Percentiles rank a stretch among this genome's conserved stretches.
Evolutionary conservation across 2,329 filamentous ascomycete genomes (phyloP).

Genomic region (Trichoderma afroharzianum): DNA sequence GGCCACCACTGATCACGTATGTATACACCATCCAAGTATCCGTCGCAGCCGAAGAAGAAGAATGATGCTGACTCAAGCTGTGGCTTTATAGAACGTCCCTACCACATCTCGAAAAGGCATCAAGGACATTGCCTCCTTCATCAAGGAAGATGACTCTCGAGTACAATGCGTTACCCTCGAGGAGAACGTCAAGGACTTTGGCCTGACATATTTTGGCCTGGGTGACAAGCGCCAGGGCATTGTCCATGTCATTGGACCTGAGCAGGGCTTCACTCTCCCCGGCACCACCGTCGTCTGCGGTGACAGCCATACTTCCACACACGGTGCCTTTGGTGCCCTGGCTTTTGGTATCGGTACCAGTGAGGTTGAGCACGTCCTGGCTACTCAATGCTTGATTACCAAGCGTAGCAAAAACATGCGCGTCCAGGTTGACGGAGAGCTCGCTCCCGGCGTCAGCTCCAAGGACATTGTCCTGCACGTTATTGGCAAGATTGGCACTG

Average conservation of each 20-base stretch:
- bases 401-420: conserved; percentile 98
- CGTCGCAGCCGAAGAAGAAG: neutral
- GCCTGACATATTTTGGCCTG: conserved; percentile 94
- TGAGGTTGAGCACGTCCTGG: conserved; percentile 97
- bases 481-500: conserved; percentile 91
- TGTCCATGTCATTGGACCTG: conserved; percentile 95
- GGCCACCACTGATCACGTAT: conserved; percentile 92
- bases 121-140: conserved; percentile 90
- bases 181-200: conserved; percentile 95
- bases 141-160: conserved; percentile 89
- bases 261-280: conserved; percentile 97
- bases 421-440: conserved; percentile 87
- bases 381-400: conserved; percentile 92
- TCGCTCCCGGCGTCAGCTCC: conserved; percentile 86
- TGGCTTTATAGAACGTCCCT: conserved; percentile 72
- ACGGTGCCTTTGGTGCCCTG: conserved; percentile 91
- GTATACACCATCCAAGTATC: conserved; percentile 31
- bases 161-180: conserved; percentile 94
- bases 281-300: conserved; percentile 96
- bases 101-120: conserved; percentile 87
- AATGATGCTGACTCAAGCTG: conserved; percentile 11
- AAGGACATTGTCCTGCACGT: conserved; percentile 93
- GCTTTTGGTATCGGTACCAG: conserved; percentile 97
- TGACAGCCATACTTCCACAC: conserved; percentile 96
- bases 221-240: conserved; percentile 97